Base-by-base conservation (phyloP, 2,329 filamentous ascomycete genomes). In the Aspergillus pseudoviridinutans region DNA sequence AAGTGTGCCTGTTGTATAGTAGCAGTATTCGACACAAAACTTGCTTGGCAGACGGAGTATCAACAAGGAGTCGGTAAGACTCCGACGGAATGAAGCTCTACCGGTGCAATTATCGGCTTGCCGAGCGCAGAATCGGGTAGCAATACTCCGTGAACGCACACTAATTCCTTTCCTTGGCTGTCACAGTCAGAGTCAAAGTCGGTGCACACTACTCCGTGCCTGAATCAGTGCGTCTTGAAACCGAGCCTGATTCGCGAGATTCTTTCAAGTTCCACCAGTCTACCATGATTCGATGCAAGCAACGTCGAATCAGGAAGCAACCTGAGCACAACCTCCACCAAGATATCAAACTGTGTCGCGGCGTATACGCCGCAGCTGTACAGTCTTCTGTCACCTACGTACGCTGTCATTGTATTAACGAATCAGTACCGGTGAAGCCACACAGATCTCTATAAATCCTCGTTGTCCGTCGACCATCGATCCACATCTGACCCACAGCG, bases 361-460 rank as follows among this genome's bases (percentile, higher is more conserved):
- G 20, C 38, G 20, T 42, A 29, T 22, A 22, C 41, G 22, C 20
- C 20, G 3, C 10, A 44, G n/a, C 41, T 5, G 41, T 44, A 44
- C n/a, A 44, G 54, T 29, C 41, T 47, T 29, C 9, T 50, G 56
- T 58, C 42, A 53, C 44, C 24, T 17, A 7, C 28, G 50, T 58
- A 58, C 56, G 28, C 14, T 27, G 56, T 58, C 50, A 55, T 42
- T 52, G 56, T 58, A 58, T 55, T 55, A 58, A 58, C 56, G 55
- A 27, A 28, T 35, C 22, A 53, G 12, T 46, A 46, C 42, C 42
- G 42, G 42, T 46, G 42, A 24, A 46, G 20, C 22, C 10, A 44
- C 41, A n/a, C 41, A 24, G 22, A 9, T 4, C 6, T 6, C 8
- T 46, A 10, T n/a, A 7, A 17, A 38, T n/a, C 32, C 6, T 38